Conservation (phyloP, 2,329 filamentous ascomycete species). For the Xylariales sp. region DNA sequence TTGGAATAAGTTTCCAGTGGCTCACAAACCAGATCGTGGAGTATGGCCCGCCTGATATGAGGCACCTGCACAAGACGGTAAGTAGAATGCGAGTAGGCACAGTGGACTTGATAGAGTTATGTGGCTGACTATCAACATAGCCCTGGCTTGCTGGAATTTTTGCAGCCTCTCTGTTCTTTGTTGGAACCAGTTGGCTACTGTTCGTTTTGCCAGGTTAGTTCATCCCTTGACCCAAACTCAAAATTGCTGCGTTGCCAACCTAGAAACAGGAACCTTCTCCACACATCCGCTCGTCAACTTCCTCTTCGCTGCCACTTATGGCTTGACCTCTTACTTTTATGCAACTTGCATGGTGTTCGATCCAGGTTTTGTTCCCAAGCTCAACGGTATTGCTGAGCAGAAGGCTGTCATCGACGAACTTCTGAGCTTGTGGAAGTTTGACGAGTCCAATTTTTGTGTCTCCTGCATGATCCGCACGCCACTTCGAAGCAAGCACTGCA, state of each 20-base stretch:
- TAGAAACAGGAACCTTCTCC: constrained; percentile 61
- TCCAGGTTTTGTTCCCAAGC: constrained; percentile 89
- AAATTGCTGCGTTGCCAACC: too few species aligned
- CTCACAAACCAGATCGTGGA: constrained; percentile 71
- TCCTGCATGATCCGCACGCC: constrained; percentile 93
- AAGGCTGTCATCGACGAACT: constrained; percentile 86
- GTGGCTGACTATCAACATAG: constrained; percentile 33
- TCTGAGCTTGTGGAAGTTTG: constrained; percentile 80
- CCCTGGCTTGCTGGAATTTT: constrained; percentile 95
- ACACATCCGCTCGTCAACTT: constrained; percentile 72
- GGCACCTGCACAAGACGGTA: constrained; percentile 84
- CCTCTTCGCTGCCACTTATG: constrained; percentile 61
- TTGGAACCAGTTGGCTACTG: constrained; percentile 71
- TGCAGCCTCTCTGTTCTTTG: constrained; percentile 77
- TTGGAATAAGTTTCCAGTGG: constrained; percentile 71
- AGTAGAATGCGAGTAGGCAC: constrained; percentile 18
- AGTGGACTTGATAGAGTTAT: too few species aligned
- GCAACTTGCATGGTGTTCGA: constrained; percentile 79
- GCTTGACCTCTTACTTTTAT: constrained; percentile 81
- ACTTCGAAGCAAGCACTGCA: constrained; percentile 92
- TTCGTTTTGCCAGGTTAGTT: constrained; percentile 66
- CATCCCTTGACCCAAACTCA: background rate
- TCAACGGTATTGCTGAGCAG: constrained; percentile 84
- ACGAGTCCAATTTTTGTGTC: constrained; percentile 91
- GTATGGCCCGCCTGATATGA: constrained; percentile 84